Evolutionary conservation across 805 yeast genomes (phyloP).

Genomic region (Middelhovenomyces tepae): DNA sequence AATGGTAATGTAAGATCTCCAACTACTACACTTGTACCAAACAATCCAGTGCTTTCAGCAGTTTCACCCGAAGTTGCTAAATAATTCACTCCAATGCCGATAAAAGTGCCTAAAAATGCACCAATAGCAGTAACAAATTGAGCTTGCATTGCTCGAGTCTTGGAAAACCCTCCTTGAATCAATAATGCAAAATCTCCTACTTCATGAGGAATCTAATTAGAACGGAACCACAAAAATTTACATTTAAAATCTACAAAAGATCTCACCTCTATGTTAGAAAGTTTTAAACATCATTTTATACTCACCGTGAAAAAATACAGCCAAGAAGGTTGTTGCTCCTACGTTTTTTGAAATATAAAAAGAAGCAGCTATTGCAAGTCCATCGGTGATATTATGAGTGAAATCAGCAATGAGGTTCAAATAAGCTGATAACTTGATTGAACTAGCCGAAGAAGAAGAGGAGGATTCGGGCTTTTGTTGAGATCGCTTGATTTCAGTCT

Average conservation of each 20-base stretch:
- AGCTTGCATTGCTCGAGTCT: constrained; percentile 55
- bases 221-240: too few species aligned
- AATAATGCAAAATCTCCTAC: constrained; percentile 72
- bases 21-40: constrained; percentile 43
- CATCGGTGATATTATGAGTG: constrained; percentile 70
- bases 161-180: constrained; percentile 59
- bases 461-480: constrained; percentile 1
- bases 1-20: constrained; percentile 55
- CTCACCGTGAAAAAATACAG: constrained; percentile 70
- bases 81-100: constrained; percentile 51
- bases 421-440: constrained; percentile 44
- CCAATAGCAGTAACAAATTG: constrained; percentile 61
- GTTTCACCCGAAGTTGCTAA: constrained; percentile 19
- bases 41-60: constrained; percentile 28
- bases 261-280: too few species aligned
- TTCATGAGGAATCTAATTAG: constrained; percentile 75
- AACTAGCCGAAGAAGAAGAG: constrained; percentile 14
- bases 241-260: too few species aligned
- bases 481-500: constrained; percentile 20
- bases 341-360: constrained; percentile 50
- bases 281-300: too few species aligned
- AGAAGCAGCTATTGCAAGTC: constrained; percentile 63
- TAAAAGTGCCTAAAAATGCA: constrained; percentile 54
- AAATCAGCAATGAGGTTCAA: constrained; percentile 63
- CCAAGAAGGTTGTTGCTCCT: constrained; percentile 62